phyloP scores from a whole-genome alignment of 1,139 yeast genomes.

The Wickerhamomyces sp. region DNA sequence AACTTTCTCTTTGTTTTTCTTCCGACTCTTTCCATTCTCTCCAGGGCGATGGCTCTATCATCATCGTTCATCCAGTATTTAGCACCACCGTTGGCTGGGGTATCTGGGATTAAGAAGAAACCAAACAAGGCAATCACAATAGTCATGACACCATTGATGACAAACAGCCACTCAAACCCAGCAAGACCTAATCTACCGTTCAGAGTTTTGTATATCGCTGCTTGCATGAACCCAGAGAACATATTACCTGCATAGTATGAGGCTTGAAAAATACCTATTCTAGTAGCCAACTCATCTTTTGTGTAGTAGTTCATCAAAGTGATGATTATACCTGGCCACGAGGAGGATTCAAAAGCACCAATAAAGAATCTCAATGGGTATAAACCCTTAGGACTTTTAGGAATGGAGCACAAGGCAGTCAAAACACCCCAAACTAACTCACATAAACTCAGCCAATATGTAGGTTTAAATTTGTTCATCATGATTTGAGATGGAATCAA shows the following conservation, averaged over 20 bases:
- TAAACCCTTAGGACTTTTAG: conserved; percentile 37
- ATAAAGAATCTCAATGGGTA: conserved; percentile 30
- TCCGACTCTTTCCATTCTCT: conserved; percentile 24
- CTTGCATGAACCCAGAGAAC: conserved; percentile 36
- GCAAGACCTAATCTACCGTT: conserved; percentile 28
- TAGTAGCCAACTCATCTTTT: conserved; percentile 25
- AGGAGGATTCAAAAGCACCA: conserved; percentile 30
- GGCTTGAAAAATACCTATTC: conserved; percentile 27
- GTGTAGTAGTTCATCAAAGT: conserved; percentile 29
- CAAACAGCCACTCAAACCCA: conserved; percentile 35
- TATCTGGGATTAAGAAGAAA: conserved; percentile 26
- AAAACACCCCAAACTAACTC: conserved; percentile 29
- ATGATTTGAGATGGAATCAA: conserved; percentile 41
- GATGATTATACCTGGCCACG: conserved; percentile 26
- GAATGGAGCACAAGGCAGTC: conserved; percentile 44
- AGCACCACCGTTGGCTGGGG: conserved; percentile 37
- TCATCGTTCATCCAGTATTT: conserved; percentile 19
- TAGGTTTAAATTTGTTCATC: conserved; percentile 37
- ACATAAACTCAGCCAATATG: conserved; percentile 38
- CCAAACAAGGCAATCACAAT: conserved; percentile 31
- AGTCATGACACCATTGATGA: conserved; percentile 31
- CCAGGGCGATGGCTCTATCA: conserved; percentile 13
- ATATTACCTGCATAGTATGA: conserved; percentile 31
- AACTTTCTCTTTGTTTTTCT: conserved; percentile 16
- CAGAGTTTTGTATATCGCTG: conserved; percentile 24